Conservation (phyloP, 805 yeast genomes). For the Sugiyamaella qingdaonensis region DNA sequence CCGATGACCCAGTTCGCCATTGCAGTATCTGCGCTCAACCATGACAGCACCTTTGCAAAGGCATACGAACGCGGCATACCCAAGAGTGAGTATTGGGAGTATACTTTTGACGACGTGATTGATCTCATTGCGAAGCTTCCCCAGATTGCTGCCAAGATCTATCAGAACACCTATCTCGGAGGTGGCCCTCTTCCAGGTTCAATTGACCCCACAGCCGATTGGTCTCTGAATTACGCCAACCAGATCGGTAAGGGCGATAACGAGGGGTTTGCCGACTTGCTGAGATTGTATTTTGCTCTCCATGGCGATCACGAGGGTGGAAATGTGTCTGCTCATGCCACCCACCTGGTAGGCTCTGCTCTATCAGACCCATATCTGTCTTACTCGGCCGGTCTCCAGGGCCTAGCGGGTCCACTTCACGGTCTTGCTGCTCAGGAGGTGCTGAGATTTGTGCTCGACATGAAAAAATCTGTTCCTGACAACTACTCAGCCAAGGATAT, state of each 20-base stretch:
- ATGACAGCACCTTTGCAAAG: constrained; percentile 65
- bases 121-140: constrained; percentile 72
- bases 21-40: constrained; percentile 68
- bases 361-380: constrained; percentile 71
- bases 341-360: constrained; percentile 80
- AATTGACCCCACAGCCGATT: constrained; percentile 54
- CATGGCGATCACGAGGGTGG: constrained; percentile 86
- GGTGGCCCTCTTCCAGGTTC: constrained; percentile 50
- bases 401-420: constrained; percentile 83
- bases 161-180: constrained; percentile 54
- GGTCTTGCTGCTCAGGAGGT: constrained; percentile 87
- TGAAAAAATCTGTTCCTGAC: constrained; percentile 41
- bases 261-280: constrained; percentile 55
- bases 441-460: constrained; percentile 63
- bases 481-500: constrained; percentile 46
- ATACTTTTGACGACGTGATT: constrained; percentile 66
- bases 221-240: constrained; percentile 67
- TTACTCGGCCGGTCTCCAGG: constrained; percentile 74
- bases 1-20: constrained; percentile 83
- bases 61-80: constrained; percentile 68
- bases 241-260: constrained; percentile 54
- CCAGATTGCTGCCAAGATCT: constrained; percentile 67
- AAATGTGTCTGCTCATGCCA: constrained; percentile 76
- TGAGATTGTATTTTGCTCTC: constrained; percentile 68
- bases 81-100: constrained; percentile 71